These are phyloP conservation scores for Coniochaeta hoffmannii DNA, from an alignment of 2,329 filamentous ascomycete species.

Conservation along the genomic window DNA sequence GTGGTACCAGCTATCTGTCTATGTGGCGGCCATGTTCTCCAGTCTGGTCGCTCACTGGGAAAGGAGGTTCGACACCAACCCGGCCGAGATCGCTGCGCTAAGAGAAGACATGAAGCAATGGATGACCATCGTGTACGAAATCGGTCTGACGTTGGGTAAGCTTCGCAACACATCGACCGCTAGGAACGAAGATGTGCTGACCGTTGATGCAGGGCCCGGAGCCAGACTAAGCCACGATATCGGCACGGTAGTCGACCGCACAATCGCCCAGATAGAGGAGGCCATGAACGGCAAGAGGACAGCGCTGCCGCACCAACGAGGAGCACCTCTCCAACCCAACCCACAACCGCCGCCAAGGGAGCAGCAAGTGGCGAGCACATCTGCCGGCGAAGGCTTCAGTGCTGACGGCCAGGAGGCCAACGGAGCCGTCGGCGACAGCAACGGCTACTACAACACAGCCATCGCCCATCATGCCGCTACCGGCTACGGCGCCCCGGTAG, in stretches of 20 bases:
- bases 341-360: slow-evolving; percentile 4
- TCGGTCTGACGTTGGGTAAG: slow-evolving; percentile 57
- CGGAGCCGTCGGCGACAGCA: slow-evolving; percentile 2
- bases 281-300: slow-evolving; percentile 33
- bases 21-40: slow-evolving; percentile 66
- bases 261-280: slow-evolving; percentile 43
- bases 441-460: slow-evolving; percentile 13
- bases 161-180: neutral
- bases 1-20: slow-evolving; percentile 68
- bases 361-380: neutral
- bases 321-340: slow-evolving; percentile 5
- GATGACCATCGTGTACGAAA: slow-evolving; percentile 60
- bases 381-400: neutral
- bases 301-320: slow-evolving; percentile 4
- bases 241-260: slow-evolving; percentile 40
- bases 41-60: slow-evolving; percentile 64
- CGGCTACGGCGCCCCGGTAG: slow-evolving; percentile 12
- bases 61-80: slow-evolving; percentile 51
- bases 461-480: slow-evolving; percentile 4
- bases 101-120: slow-evolving; percentile 62
- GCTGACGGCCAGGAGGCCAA: neutral
- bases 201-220: slow-evolving; percentile 31
- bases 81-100: slow-evolving; percentile 51
- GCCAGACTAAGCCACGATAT: slow-evolving; percentile 36
- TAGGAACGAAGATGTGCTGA: neutral